Percentiles rank a stretch among this genome's conserved stretches.
These are phyloP conservation scores for Penicillium sp. DNA, from an alignment of 2,329 filamentous ascomycete genomes.

Conservation along the genomic window DNA sequence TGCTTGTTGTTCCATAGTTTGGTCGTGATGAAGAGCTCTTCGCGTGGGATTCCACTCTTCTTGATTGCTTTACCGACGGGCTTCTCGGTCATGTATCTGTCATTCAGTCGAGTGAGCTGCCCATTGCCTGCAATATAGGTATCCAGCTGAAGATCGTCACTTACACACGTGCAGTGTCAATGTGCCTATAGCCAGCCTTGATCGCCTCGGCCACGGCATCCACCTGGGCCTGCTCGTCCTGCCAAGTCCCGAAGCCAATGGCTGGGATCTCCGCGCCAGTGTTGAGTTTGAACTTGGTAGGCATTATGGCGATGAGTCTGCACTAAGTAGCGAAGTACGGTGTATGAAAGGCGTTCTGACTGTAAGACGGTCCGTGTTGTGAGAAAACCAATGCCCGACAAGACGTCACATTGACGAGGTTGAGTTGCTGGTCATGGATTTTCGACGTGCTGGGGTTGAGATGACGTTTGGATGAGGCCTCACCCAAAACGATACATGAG, in stretches of 20 bases:
- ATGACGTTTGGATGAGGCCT: background rate
- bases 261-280: conserved; percentile 51
- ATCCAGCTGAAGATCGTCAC: conserved; percentile 1
- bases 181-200: conserved; percentile 57
- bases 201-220: conserved; percentile 51
- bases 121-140: background rate
- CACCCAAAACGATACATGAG: no score
- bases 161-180: conserved; percentile 53
- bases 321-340: background rate
- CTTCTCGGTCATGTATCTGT: conserved; percentile 63
- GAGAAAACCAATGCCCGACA: background rate
- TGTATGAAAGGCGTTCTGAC: background rate
- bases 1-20: conserved; percentile 69
- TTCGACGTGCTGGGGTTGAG: background rate
- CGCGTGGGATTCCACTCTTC: conserved; percentile 63
- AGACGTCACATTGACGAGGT: background rate
- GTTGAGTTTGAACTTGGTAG: conserved; percentile 48
- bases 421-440: background rate
- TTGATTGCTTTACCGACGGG: conserved; percentile 67
- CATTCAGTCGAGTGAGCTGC: background rate
- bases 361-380: no score
- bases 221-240: conserved; percentile 54
- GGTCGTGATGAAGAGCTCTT: conserved; percentile 66
- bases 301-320: conserved; percentile 18
- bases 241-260: conserved; percentile 58